Conservation (phyloP, 768 basidiomycete genomes). For the Vishniacozyma victoriae region DNA sequence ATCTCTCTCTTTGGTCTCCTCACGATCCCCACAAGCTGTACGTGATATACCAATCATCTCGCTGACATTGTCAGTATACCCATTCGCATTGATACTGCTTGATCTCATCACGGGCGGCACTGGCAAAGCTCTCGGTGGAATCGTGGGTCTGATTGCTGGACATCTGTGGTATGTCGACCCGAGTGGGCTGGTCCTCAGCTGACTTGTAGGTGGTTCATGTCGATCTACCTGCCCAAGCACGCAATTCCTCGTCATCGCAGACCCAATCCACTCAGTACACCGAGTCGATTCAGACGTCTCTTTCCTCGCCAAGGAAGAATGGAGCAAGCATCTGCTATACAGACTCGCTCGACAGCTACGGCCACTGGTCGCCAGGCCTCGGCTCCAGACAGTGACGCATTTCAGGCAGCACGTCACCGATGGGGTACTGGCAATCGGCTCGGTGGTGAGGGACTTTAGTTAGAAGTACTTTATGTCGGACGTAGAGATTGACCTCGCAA, state of each 20-base stretch:
- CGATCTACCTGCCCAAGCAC: slow-evolving; percentile 37
- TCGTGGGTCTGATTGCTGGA: slow-evolving; percentile 40
- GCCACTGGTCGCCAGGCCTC: slow-evolving; percentile 2
- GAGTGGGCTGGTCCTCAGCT: background rate
- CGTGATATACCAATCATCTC: slow-evolving; percentile 4
- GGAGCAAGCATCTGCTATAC: background rate
- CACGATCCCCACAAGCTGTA: slow-evolving; percentile 43
- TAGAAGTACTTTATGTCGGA: background rate
- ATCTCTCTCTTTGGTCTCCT: slow-evolving; percentile 44
- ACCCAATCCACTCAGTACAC: slow-evolving; percentile 32
- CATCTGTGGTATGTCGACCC: slow-evolving; percentile 35
- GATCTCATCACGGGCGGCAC: slow-evolving; percentile 42
- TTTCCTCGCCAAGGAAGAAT: slow-evolving; percentile 8
- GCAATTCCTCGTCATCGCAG: slow-evolving; percentile 34
- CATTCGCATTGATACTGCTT: slow-evolving; percentile 36
- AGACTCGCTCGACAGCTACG: slow-evolving; percentile 4
- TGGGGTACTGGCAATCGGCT: slow-evolving; percentile 43
- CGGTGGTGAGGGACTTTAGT: slow-evolving; percentile 34
- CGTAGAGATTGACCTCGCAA: too few species aligned
- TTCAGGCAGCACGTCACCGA: slow-evolving; percentile 31
- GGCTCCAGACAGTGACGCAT: slow-evolving; percentile 5
- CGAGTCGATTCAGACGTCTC: slow-evolving; percentile 22
- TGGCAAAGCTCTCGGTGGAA: slow-evolving; percentile 36
- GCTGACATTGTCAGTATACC: slow-evolving; percentile 31
- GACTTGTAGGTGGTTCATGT: slow-evolving; percentile 41